Conservation (phyloP, 2,329 filamentous ascomycete species). For the Alternaria longipes region DNA sequence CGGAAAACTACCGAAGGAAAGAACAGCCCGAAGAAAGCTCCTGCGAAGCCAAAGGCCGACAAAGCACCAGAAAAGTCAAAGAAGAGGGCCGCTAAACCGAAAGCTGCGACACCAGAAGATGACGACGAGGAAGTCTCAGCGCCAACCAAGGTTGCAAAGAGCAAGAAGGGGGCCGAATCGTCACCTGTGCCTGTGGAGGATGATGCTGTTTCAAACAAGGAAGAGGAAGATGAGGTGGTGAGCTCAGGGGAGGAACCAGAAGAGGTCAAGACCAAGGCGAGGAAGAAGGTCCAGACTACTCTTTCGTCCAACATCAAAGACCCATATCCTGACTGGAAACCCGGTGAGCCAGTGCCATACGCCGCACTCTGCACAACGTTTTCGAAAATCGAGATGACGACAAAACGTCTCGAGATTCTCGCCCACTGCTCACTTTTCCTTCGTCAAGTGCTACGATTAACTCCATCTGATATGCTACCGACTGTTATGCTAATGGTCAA, state of each 20-base stretch:
- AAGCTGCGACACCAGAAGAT: conserved; percentile 28
- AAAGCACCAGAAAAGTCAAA: conserved; percentile 29
- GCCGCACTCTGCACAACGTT: conserved; percentile 94
- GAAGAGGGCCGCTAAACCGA: conserved; percentile 28
- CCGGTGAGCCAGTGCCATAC: conserved; percentile 89
- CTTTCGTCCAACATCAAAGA: conserved; percentile 75
- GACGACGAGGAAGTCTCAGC: conserved; percentile 31
- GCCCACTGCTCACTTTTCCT: conserved; percentile 91
- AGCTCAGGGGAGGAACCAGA: conserved; percentile 73
- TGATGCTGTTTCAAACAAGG: conserved; percentile 35
- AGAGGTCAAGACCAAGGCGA: conserved; percentile 75
- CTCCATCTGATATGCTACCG: conserved; percentile 84
- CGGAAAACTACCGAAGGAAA: conserved; percentile 39
- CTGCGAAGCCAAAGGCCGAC: conserved; percentile 30
- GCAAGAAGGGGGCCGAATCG: conserved; percentile 30
- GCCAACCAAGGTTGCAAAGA: conserved; percentile 25
- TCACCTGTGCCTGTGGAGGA: conserved; percentile 35
- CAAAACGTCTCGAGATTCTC: conserved; percentile 86
- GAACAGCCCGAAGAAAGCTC: conserved; percentile 28
- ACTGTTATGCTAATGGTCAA: conserved; percentile 97
- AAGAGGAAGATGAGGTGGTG: conserved; percentile 53
- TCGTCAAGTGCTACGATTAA: conserved; percentile 91
- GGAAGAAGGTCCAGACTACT: conserved; percentile 81
- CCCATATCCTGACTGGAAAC: conserved; percentile 94
- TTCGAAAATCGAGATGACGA: conserved; percentile 92